Conservation (phyloP, 1,284 basidiomycete genomes). For the Trametes sp. region DNA sequence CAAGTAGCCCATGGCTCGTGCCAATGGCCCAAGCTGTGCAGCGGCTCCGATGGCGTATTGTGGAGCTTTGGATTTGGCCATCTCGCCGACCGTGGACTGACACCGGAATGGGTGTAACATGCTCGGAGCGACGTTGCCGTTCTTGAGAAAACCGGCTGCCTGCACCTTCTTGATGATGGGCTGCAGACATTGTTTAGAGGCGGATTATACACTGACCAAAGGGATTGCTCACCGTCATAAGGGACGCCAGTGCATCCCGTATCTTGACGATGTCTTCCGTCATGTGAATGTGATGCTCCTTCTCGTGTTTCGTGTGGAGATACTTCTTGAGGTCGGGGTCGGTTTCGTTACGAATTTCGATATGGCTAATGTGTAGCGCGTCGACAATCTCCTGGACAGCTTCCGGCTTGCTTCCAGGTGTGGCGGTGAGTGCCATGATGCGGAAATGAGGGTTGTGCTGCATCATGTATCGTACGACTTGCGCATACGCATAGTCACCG, state of each 20-base stretch:
- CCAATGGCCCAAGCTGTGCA: slow-evolving; percentile 25
- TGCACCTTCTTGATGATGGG: slow-evolving; percentile 43
- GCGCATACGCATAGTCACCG: slow-evolving; percentile 93
- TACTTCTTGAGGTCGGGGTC: slow-evolving; percentile 90
- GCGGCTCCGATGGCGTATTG: slow-evolving; percentile 27
- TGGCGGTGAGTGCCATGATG: slow-evolving; percentile 93
- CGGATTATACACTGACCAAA: background rate
- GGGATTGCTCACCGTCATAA: slow-evolving; percentile 74
- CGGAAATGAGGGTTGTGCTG: slow-evolving; percentile 94
- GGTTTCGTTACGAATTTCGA: slow-evolving; percentile 94
- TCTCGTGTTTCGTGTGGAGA: slow-evolving; percentile 85
- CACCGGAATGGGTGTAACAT: slow-evolving; percentile 64
- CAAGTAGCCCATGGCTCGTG: slow-evolving; percentile 32
- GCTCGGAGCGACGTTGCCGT: slow-evolving; percentile 47
- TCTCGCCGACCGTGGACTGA: slow-evolving; percentile 48
- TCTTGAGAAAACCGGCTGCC: slow-evolving; percentile 36
- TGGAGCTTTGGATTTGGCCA: slow-evolving; percentile 45
- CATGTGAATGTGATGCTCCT: slow-evolving; percentile 79
- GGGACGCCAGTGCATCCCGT: slow-evolving; percentile 61
- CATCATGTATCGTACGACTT: slow-evolving; percentile 91
- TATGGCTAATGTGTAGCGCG: slow-evolving; percentile 93
- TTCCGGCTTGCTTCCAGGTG: slow-evolving; percentile 88
- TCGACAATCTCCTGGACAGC: slow-evolving; percentile 94
- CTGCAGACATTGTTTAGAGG: slow-evolving; percentile 23
- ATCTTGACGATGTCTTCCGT: slow-evolving; percentile 63